Percentiles rank a stretch among this genome's conserved stretches.
These are phyloP conservation scores for Selaginella tamariscina DNA, from an alignment of 75 land plant species.

Conservation along the genomic window DNA sequence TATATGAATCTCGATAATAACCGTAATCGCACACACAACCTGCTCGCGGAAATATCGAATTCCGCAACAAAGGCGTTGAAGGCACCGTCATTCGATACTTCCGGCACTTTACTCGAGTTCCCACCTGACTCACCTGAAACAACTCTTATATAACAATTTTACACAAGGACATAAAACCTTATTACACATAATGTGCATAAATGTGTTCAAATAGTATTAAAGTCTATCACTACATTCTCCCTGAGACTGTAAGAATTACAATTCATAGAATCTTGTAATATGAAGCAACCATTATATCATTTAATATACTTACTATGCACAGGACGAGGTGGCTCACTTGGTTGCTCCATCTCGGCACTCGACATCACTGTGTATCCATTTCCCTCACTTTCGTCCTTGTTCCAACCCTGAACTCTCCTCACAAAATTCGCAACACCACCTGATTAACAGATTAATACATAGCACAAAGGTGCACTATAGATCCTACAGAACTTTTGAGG, in stretches of 20 bases:
- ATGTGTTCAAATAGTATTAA: too few species aligned
- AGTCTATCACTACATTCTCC: too few species aligned
- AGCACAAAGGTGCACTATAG: too few species aligned
- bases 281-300: too few species aligned
- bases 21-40: not conserved
- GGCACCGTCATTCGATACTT: constrained; percentile 19
- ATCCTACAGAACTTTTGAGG: too few species aligned
- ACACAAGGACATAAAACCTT: too few species aligned
- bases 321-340: not conserved
- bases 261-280: too few species aligned
- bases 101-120: constrained; percentile 15
- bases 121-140: not conserved
- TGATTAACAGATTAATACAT: too few species aligned
- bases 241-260: too few species aligned
- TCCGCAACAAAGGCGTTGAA: constrained; percentile 78
- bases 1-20: not conserved
- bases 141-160: too few species aligned
- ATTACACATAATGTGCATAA: too few species aligned
- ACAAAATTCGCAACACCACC: constrained; percentile 15
- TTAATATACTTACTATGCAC: too few species aligned
- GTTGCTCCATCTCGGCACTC: not conserved
- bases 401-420: constrained; percentile 14
- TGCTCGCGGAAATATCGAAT: constrained; percentile 31
- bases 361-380: constrained; percentile 36
- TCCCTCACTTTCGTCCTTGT: constrained; percentile 17